phyloP scores from a whole-genome alignment of 345 rosid genomes.

The Euclidium syriacum region DNA sequence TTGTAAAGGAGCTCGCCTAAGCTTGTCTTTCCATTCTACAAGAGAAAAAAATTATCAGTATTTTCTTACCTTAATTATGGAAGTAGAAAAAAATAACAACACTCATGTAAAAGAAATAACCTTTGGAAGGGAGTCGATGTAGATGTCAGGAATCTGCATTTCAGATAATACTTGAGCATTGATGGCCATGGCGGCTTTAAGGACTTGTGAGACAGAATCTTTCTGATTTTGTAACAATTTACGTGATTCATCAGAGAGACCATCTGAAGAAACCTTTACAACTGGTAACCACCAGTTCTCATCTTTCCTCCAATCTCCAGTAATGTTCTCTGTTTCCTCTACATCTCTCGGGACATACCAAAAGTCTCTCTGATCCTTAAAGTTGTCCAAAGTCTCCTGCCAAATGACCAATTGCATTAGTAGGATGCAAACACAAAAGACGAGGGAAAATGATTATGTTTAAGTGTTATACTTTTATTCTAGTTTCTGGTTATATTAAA shows the following conservation, averaged over 20 bases:
- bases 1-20: slow-evolving; percentile 78
- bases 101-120: slow-evolving; percentile 12
- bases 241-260: slow-evolving; percentile 54
- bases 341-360: slow-evolving; percentile 70
- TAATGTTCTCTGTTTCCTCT: slow-evolving; percentile 39
- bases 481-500: no score
- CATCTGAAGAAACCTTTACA: slow-evolving; percentile 63
- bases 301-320: slow-evolving; percentile 37
- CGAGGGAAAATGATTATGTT: no score
- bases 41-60: background rate
- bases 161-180: slow-evolving; percentile 79
- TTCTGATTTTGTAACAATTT: slow-evolving; percentile 68
- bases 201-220: slow-evolving; percentile 80
- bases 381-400: slow-evolving; percentile 72
- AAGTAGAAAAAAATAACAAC: background rate
- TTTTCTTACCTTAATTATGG: background rate
- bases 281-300: slow-evolving; percentile 93
- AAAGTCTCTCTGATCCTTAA: slow-evolving; percentile 67
- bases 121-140: slow-evolving; percentile 90
- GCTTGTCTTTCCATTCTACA: slow-evolving; percentile 82
- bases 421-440: background rate
- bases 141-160: slow-evolving; percentile 84
- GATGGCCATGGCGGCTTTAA: slow-evolving; percentile 86
- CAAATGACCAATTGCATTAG: slow-evolving; percentile 10
- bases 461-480: no score